These are phyloP conservation scores for Aspergillus sojae DNA, from an alignment of 2,329 filamentous ascomycete species.

Conservation along the genomic window DNA sequence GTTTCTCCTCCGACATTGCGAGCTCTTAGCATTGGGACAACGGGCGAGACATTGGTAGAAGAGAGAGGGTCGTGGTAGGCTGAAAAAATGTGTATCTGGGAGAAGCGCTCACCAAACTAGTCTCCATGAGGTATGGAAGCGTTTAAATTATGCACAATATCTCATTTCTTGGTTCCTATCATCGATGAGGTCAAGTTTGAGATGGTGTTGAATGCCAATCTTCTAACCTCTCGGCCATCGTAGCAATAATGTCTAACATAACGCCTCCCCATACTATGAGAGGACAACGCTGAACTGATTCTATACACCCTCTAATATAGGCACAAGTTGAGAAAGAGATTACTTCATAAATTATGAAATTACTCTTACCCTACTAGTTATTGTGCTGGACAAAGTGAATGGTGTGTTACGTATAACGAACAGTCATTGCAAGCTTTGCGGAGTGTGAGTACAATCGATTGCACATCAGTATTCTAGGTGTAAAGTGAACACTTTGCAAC, in stretches of 20 bases:
- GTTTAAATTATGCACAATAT: not conserved
- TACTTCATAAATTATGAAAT: not conserved
- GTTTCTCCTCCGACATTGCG: too few relatives aligned
- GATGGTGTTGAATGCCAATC: not conserved
- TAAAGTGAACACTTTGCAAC: not conserved
- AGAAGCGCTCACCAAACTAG: too few relatives aligned
- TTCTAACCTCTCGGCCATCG: too few relatives aligned
- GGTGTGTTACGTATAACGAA: not conserved
- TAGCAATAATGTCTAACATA: not conserved
- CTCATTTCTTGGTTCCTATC: not conserved
- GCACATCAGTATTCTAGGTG: too few relatives aligned
- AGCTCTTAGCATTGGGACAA: too few relatives aligned
- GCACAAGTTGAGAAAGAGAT: not conserved
- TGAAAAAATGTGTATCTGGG: too few relatives aligned
- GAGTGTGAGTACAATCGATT: too few relatives aligned
- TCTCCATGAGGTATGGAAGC: too few relatives aligned
- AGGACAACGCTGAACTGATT: not conserved
- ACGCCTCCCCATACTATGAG: not conserved
- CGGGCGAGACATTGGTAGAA: too few relatives aligned
- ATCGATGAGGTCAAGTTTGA: not conserved
- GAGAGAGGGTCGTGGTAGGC: too few relatives aligned
- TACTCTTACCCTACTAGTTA: not conserved
- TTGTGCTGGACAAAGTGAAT: not conserved
- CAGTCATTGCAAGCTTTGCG: not conserved
- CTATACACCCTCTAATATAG: not conserved